Evolutionary conservation across 2,329 filamentous ascomycete genomes (phyloP).

Genomic region (Chrysoporthe austroafricana): DNA sequence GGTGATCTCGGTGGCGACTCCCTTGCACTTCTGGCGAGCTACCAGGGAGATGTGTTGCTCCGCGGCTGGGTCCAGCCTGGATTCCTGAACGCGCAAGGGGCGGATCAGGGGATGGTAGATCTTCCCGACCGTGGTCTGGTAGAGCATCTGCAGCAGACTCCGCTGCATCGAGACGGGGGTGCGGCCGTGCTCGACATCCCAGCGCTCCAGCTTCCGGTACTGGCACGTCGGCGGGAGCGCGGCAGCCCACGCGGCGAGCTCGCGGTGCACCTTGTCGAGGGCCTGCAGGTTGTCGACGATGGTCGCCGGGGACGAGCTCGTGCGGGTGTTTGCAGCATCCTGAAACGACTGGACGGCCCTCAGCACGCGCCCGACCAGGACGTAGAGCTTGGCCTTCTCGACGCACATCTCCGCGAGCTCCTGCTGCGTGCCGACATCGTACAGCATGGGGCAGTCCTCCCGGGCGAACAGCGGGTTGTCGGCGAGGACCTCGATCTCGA

Average conservation of each 20-base stretch:
- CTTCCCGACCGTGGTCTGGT: slow-evolving; percentile 88
- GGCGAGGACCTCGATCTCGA: slow-evolving; percentile 73
- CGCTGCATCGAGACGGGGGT: slow-evolving; percentile 71
- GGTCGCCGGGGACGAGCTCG: slow-evolving; percentile 56
- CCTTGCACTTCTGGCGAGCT: slow-evolving; percentile 80
- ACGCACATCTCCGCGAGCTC: slow-evolving; percentile 88
- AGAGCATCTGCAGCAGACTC: slow-evolving; percentile 90
- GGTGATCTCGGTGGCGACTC: slow-evolving; percentile 84
- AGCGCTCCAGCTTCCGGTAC: slow-evolving; percentile 60
- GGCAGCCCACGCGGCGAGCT: slow-evolving; percentile 77
- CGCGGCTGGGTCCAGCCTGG: slow-evolving; percentile 60
- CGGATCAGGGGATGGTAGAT: slow-evolving; percentile 90
- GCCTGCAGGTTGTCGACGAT: slow-evolving; percentile 50
- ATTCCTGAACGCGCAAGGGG: slow-evolving; percentile 50
- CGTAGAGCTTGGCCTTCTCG: slow-evolving; percentile 85
- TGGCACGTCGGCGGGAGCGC: slow-evolving; percentile 72
- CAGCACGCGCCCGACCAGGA: slow-evolving; percentile 87
- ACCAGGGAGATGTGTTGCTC: slow-evolving; percentile 41
- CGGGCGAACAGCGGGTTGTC: slow-evolving; percentile 71
- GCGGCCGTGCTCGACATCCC: slow-evolving; percentile 63
- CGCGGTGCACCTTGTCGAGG: slow-evolving; percentile 78
- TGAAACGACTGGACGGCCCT: slow-evolving; percentile 86
- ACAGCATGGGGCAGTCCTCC: slow-evolving; percentile 69
- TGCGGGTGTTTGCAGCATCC: slow-evolving; percentile 74
- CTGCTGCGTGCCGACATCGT: slow-evolving; percentile 73